These are phyloP conservation scores for Termitomyces sp. DNA, from an alignment of 768 basidiomycete species.

Conservation along the genomic window DNA sequence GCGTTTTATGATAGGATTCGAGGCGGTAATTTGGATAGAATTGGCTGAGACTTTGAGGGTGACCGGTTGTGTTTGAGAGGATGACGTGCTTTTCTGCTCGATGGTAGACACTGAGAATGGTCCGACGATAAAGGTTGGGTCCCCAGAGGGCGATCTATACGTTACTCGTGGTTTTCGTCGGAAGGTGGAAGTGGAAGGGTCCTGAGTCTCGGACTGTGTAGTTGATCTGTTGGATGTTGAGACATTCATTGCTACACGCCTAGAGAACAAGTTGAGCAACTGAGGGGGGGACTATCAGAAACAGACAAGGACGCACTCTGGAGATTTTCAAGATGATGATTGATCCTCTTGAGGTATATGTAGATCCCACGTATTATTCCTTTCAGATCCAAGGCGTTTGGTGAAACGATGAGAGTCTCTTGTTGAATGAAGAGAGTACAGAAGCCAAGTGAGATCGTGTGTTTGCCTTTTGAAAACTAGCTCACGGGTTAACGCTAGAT, in stretches of 20 bases:
- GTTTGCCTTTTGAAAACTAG: neutral
- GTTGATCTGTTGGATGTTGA: neutral
- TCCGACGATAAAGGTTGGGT: constrained; percentile 15
- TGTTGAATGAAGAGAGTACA: neutral
- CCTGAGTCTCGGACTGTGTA: constrained; percentile 4
- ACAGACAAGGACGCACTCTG: neutral
- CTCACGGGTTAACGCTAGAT: neutral
- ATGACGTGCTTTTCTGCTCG: constrained; percentile 7
- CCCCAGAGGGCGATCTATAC: constrained; percentile 49
- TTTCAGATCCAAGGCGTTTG: neutral
- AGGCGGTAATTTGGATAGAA: neutral
- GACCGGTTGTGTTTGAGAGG: constrained; percentile 5
- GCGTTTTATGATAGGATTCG: constrained; percentile 5
- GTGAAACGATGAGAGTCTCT: neutral
- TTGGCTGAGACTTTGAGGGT: constrained; percentile 3
- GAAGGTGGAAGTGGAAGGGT: constrained; percentile 18
- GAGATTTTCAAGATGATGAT: neutral
- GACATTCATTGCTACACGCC: neutral
- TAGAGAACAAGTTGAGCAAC: neutral
- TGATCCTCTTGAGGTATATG: neutral
- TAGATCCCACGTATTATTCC: neutral
- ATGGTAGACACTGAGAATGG: constrained; percentile 6
- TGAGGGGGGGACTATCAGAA: neutral
- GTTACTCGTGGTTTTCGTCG: constrained; percentile 54
- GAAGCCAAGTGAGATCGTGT: neutral